Evolutionary conservation across 2,329 filamentous ascomycete species (phyloP), one percentile per base, ranked within the genome.

Genomic region (Metarhizium brunneum): DNA sequence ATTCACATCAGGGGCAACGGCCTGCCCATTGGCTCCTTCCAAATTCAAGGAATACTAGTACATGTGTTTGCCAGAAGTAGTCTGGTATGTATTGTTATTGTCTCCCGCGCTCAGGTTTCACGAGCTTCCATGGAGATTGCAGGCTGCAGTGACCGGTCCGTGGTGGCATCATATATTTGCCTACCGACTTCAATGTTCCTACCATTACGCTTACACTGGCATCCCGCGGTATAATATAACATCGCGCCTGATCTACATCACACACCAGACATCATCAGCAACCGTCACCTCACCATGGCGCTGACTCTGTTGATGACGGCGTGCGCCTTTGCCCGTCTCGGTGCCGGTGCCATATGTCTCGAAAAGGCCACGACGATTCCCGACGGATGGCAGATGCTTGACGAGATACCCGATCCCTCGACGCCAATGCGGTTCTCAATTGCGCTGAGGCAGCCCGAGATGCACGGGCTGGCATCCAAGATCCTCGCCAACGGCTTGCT

Each of bases 391-490:
- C 57, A 61, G 38, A 54, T 62, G 47, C 42, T 68, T 16, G 49
- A 61, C 32, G 57, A 60, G 25, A 52, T 52, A 8, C 61, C 65
- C 20, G 55, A 66, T 16, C 56, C 65, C 2, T 58, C 59, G 11
- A 63, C 65, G 43, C 53, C 56, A 6, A 55, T 71, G 14, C 63
- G 60, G 14, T 62, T 71, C 25, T 67, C 68, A 38, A 62, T 72
- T 54, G 69, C 68, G 14, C 47, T 71, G 50, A 62, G 63, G 6
- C 69, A 69, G 47, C 68, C 69, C 5, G 56, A 64, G 10, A 66
- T 69, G 47, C 57, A 63, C 16, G 58, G 58, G 14, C 55, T 71
- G 13, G 52, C 62, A 18, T 55, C 64, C 8, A 63, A 60, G 54
- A 59, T 71, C 10, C 55, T 60, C 43, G 54, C 52, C n/a, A 48